Conservation (phyloP, 495 filamentous ascomycete species). For the Parathielavia hyrcaniae region DNA sequence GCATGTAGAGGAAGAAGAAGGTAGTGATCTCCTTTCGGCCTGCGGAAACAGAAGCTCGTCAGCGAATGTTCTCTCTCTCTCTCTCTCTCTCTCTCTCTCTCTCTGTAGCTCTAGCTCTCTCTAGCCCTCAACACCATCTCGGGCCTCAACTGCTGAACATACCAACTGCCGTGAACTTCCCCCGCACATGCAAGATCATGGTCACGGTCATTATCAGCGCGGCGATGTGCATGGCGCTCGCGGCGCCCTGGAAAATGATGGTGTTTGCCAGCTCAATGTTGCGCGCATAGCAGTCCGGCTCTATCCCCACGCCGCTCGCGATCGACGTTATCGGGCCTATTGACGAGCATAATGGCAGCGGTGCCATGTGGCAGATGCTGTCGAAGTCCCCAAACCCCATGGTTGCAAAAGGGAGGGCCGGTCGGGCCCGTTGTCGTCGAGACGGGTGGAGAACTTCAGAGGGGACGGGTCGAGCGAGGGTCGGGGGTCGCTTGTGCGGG, state of each 20-base stretch:
- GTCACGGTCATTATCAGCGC: conserved; percentile 87
- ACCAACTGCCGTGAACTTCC: conserved; percentile 99
- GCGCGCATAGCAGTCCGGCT: conserved; percentile 86
- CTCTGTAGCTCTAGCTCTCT: too few species aligned
- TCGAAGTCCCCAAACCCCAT: conserved; percentile 93
- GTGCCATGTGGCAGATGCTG: conserved; percentile 75
- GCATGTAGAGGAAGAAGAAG: conserved; percentile 96
- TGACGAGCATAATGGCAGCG: conserved; percentile 80
- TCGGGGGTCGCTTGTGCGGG: background rate
- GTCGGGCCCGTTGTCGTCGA: conserved; percentile 7
- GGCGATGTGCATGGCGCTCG: conserved; percentile 86
- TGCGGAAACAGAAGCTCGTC: conserved; percentile 33
- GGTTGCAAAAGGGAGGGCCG: conserved; percentile 23
- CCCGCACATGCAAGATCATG: conserved; percentile 94
- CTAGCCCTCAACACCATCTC: too few species aligned
- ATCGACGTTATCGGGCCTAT: conserved; percentile 61
- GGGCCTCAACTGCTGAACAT: conserved; percentile 36
- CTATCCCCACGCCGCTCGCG: conserved; percentile 66
- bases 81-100: too few species aligned
- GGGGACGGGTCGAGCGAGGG: background rate
- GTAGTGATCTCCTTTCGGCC: conserved; percentile 96
- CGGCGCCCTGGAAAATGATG: conserved; percentile 92
- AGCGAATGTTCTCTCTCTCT: background rate
- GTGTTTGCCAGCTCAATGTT: conserved; percentile 97
- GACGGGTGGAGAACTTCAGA: background rate